Conservation (phyloP, 768 basidiomycete genomes). For the Lactifluus piperatus region DNA sequence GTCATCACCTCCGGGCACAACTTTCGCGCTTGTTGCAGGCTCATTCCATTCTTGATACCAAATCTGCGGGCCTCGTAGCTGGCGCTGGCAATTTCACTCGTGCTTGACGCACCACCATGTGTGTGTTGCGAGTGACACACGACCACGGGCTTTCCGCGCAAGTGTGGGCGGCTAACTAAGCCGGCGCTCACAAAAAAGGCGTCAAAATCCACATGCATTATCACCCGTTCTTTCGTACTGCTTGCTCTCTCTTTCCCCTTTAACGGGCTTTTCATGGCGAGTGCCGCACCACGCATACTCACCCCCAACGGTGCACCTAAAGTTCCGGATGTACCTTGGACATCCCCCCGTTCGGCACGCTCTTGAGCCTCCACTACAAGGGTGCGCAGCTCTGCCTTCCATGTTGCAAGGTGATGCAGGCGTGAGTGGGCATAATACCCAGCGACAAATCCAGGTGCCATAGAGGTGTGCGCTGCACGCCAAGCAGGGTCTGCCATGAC, state of each 20-base stretch:
- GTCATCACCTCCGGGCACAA: conserved; percentile 67
- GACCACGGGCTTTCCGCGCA: conserved; percentile 83
- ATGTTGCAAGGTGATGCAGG: conserved; percentile 84
- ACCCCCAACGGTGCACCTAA: conserved; percentile 13
- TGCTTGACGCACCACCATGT: conserved; percentile 66
- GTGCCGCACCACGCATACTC: conserved; percentile 33
- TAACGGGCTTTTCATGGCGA: conserved; percentile 43
- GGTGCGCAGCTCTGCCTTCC: conserved; percentile 83
- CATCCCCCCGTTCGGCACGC: conserved; percentile 41
- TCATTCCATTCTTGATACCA: conserved; percentile 94
- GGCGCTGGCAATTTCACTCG: conserved; percentile 90
- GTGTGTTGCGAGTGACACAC: conserved; percentile 90
- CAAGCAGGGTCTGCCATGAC: conserved; percentile 80
- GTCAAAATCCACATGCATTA: conserved; percentile 95
- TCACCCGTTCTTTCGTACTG: conserved; percentile 47
- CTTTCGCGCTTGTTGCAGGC: conserved; percentile 70
- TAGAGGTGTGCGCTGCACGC: conserved; percentile 82
- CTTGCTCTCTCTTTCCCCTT: conserved; percentile 50
- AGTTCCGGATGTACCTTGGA: conserved; percentile 19
- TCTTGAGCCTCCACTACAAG: conserved; percentile 77
- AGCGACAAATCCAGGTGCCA: conserved; percentile 79
- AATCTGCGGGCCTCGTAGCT: conserved; percentile 88
- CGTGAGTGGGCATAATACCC: conserved; percentile 67
- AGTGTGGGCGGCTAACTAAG: conserved; percentile 64
- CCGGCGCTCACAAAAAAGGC: conserved; percentile 97